A percentile compares a stretch with the other conserved stretches of the same genome.
Evolutionary conservation across 2,329 filamentous ascomycete species (phyloP).

Genomic region (Claviceps arundinis): DNA sequence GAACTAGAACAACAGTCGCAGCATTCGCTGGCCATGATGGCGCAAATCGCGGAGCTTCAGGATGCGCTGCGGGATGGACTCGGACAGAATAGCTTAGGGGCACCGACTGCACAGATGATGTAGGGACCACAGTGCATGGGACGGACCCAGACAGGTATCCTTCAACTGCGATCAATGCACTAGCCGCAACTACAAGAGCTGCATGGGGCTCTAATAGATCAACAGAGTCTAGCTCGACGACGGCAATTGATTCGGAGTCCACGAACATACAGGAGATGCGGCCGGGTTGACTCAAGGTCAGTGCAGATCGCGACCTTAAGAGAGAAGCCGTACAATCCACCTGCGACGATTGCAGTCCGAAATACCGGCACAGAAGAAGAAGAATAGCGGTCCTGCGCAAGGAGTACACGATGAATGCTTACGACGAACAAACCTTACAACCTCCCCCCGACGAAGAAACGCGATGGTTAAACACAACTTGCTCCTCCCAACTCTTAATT

Average conservation of each 20-base stretch:
- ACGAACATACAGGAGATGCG: too few relatives aligned
- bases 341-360: background rate
- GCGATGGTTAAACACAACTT: conserved; percentile 1
- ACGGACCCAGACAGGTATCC: background rate
- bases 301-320: too few relatives aligned
- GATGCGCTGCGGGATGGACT: conserved; percentile 26
- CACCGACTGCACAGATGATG: conserved; percentile 29
- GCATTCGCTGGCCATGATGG: conserved; percentile 33
- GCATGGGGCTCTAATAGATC: background rate
- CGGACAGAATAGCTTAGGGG: conserved; percentile 18
- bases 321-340: too few relatives aligned
- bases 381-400: background rate
- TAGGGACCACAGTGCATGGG: conserved; percentile 10
- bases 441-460: conserved; percentile 1
- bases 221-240: background rate
- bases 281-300: too few relatives aligned
- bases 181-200: background rate
- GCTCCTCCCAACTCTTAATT: background rate
- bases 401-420: background rate
- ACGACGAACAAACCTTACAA: background rate
- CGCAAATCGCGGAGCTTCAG: conserved; percentile 33
- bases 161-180: background rate
- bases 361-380: background rate
- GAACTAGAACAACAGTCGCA: conserved; percentile 36
- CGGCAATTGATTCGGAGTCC: too few relatives aligned